Evolutionary conservation across 2,329 filamentous ascomycete genomes (phyloP).

Genomic region (Graphilbum ipis-grandicollis): DNA sequence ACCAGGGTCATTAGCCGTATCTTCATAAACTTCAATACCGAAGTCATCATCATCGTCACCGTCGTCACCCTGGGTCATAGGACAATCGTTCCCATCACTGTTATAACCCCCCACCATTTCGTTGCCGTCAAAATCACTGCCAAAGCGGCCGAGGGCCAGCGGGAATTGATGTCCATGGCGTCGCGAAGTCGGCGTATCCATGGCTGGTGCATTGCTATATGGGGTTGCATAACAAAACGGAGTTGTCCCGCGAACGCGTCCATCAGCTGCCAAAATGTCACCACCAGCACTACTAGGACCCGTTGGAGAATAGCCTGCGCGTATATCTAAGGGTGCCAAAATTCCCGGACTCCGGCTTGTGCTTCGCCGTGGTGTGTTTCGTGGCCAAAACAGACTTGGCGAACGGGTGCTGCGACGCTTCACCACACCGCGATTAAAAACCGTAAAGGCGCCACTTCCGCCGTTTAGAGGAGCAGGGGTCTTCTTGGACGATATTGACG

Average conservation of each 20-base stretch:
- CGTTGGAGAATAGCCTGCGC: conserved; percentile 12
- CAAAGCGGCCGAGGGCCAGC: conserved; percentile 4
- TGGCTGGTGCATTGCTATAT: conserved; percentile 42
- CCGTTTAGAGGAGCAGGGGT: neutral
- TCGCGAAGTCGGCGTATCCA: conserved; percentile 15
- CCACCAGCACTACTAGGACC: conserved; percentile 15
- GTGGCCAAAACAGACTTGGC: conserved; percentile 27
- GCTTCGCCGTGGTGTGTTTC: conserved; percentile 39
- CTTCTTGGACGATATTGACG: neutral
- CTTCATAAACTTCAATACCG: conserved; percentile 15
- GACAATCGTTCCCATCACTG: conserved; percentile 7
- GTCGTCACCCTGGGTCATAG: conserved; percentile 18
- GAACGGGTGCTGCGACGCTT: conserved; percentile 33
- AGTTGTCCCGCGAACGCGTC: conserved; percentile 25
- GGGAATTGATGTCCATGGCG: neutral
- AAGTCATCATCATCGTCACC: conserved; percentile 15
- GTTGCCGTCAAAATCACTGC: conserved; percentile 9
- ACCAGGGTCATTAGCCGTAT: conserved; percentile 9
- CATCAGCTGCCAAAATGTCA: conserved; percentile 11
- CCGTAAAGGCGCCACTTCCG: conserved; percentile 12
- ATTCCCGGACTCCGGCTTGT: conserved; percentile 17
- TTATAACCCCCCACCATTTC: conserved; percentile 14
- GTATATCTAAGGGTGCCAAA: neutral
- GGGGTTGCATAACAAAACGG: conserved; percentile 64
- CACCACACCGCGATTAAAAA: conserved; percentile 2